These are phyloP conservation scores for Pseudopithomyces maydicus DNA, from an alignment of 2,329 filamentous ascomycete genomes.

Conservation along the genomic window DNA sequence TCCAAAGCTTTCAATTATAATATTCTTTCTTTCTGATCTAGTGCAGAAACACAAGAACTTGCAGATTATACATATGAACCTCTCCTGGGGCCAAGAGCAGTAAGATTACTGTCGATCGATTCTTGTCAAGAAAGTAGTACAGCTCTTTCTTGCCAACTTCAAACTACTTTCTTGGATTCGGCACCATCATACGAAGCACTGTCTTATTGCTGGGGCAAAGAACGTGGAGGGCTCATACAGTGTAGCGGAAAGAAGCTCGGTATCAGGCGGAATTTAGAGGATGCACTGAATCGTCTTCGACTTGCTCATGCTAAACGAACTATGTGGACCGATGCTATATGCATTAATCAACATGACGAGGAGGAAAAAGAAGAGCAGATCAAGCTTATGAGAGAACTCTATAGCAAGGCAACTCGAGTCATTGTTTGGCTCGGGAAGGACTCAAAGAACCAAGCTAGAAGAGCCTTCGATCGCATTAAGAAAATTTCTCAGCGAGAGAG, in stretches of 20 bases:
- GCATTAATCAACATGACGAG: conserved; percentile 13
- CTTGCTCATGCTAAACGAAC: neutral
- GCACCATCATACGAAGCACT: conserved; percentile 10
- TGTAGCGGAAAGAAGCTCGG: neutral
- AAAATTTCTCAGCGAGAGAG: neutral
- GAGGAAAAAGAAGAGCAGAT: conserved; percentile 17
- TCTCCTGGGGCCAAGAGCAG: neutral
- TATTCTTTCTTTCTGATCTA: no score
- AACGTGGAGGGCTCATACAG: neutral
- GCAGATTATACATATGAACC: neutral
- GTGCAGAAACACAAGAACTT: no score
- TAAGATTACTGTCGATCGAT: neutral
- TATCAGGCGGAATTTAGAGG: neutral
- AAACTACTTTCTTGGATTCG: neutral
- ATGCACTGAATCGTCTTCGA: conserved; percentile 8
- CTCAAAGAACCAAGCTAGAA: neutral
- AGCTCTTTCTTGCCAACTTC: neutral
- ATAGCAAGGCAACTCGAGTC: conserved; percentile 12
- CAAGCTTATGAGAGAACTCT: conserved; percentile 19
- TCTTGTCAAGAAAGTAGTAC: neutral
- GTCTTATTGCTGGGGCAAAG: conserved; percentile 15
- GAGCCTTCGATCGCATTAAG: neutral
- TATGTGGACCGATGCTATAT: conserved; percentile 21
- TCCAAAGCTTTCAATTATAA: no score
- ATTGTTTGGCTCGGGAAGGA: conserved; percentile 19